A percentile compares a stretch with the other conserved stretches of the same genome.
These are phyloP conservation scores for Bipolaris sorokiniana DNA, from an alignment of 2,329 filamentous ascomycete species.

Conservation along the genomic window DNA sequence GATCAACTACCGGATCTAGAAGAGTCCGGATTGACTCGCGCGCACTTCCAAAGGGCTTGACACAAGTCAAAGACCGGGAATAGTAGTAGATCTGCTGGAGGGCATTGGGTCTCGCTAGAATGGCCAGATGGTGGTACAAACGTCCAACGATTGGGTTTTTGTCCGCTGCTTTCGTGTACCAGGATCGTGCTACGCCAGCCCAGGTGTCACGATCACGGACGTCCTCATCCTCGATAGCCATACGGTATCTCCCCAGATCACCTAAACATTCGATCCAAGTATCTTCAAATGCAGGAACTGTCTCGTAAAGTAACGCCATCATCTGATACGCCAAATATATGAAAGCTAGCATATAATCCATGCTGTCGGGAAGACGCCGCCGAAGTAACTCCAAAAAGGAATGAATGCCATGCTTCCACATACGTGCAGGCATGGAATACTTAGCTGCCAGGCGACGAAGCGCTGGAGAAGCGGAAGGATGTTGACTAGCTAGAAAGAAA, in stretches of 20 bases:
- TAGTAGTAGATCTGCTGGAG: conserved; percentile 77
- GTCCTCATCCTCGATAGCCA: conserved; percentile 89
- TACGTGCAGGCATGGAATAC: conserved; percentile 88
- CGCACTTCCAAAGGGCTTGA: conserved; percentile 70
- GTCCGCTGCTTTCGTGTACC: conserved; percentile 81
- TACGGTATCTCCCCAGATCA: conserved; percentile 82
- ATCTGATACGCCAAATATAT: conserved; percentile 90
- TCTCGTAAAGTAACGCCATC: conserved; percentile 86
- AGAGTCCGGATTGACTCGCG: conserved; percentile 73
- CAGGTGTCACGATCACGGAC: conserved; percentile 77
- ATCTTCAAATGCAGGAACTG: conserved; percentile 79
- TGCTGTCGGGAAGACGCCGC: conserved; percentile 73
- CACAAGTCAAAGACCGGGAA: conserved; percentile 71
- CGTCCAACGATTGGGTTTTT: conserved; percentile 76
- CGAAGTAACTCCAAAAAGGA: conserved; percentile 73
- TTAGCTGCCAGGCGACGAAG: conserved; percentile 74
- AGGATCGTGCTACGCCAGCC: conserved; percentile 78
- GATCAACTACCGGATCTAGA: conserved; percentile 61
- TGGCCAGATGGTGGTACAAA: conserved; percentile 87
- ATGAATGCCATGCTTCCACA: conserved; percentile 95
- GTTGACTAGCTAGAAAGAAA: conserved; percentile 80
- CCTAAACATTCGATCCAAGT: conserved; percentile 95
- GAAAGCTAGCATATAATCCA: conserved; percentile 90
- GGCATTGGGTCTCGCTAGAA: conserved; percentile 72
- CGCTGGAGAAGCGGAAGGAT: conserved; percentile 73